Evolutionary conservation across 1,139 yeast genomes (phyloP), one percentile per base, ranked within the genome.

Genomic region (Protomyces lactucae-debilis): DNA sequence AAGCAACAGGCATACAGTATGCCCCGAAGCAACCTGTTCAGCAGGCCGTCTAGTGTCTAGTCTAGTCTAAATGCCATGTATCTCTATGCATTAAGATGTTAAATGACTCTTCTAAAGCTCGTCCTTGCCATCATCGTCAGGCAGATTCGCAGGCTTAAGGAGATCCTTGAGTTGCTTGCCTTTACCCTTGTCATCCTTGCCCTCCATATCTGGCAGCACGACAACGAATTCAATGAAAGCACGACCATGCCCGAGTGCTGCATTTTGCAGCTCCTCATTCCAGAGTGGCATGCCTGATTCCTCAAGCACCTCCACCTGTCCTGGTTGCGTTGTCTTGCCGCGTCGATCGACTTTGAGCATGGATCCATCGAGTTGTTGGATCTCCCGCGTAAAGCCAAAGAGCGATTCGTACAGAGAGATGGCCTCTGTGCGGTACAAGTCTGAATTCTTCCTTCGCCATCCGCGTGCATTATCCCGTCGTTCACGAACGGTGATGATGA

Each of bases 261-360:
- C 63, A 25, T 59, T 51, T 10, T 51, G 57, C 23, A 21, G 57
- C 16, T 60, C 59, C 32, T 53, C 59, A 48, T 46, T 23, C 59
- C 64, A 60, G 48, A 79, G 69, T 1, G 98, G 98, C 97, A 93
- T 90, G 40, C 99, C 99, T 71, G 82, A 85, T 14, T 88, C 91
- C 68, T 78, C 76, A 40, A 92, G 69, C 3, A 80, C 74, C 73
- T 93, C 96, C 10, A 88, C 78, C 70, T 89, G 88, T 10, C 95
- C 95, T 71, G 85, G 78, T 56, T 77, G 69, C 1, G 88, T 84
- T 14, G 80, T 72, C 54, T 76, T 76, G 21, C 92, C 91, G 3
- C 71, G 68, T 68, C 96, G 80, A 37, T 76, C 68, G 25, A 92
- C 65, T 0, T 72, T 75, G 21, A 90, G 71, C 36, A 78, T 76